Percentiles rank a stretch among this genome's conserved stretches.
Conservation (phyloP, 495 filamentous ascomycete species). For the Penicillium turbatum region DNA sequence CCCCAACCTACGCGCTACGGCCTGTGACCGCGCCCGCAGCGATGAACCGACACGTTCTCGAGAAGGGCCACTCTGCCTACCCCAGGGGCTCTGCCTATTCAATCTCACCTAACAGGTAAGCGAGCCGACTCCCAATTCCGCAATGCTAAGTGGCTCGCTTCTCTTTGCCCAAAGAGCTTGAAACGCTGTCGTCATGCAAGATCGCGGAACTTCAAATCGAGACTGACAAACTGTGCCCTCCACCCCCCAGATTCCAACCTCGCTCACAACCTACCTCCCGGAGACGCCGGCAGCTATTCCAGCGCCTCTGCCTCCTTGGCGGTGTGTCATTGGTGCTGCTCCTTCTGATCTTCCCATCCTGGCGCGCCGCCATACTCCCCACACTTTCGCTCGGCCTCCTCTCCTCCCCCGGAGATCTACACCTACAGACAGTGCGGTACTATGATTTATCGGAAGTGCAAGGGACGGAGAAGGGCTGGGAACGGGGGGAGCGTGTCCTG, state of each 20-base stretch:
- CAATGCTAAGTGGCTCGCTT: constrained; percentile 2
- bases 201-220: constrained; percentile 2
- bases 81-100: constrained; percentile 65
- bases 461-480: constrained; percentile 88
- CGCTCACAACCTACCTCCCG: constrained; percentile 70
- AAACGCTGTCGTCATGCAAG: constrained; percentile 7
- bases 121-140: constrained; percentile 7
- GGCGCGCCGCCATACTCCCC: constrained; percentile 62
- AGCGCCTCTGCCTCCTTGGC: constrained; percentile 56
- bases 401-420: constrained; percentile 61
- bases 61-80: constrained; percentile 72
- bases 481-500: constrained; percentile 88
- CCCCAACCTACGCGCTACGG: constrained; percentile 25
- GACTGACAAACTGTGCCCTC: constrained; percentile 3
- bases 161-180: background rate
- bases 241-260: constrained; percentile 70
- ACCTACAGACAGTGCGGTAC: constrained; percentile 90
- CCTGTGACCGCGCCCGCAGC: constrained; percentile 11
- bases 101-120: constrained; percentile 84
- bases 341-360: constrained; percentile 62
- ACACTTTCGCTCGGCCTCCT: constrained; percentile 67
- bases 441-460: constrained; percentile 91
- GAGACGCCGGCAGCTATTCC: constrained; percentile 67
- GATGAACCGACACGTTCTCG: constrained; percentile 65
- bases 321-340: constrained; percentile 56